Percentiles rank a stretch among this genome's conserved stretches.
phyloP scores from a whole-genome alignment of 176 grass and related monocot genomes.

The Rhynchospora pubera region DNA sequence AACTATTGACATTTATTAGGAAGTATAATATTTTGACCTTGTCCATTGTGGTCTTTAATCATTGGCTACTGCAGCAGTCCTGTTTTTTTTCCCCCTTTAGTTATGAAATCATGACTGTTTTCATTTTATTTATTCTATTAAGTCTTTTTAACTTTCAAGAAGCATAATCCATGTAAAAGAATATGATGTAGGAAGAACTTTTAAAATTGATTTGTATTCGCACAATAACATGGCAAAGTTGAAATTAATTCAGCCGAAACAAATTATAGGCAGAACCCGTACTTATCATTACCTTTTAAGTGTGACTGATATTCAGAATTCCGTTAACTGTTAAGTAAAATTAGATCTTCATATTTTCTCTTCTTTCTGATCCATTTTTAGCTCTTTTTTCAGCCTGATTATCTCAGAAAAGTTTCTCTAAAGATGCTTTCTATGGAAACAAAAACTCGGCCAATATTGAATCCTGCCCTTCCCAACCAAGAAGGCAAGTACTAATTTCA shows the following conservation, averaged over 20 bases:
- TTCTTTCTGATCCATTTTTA: not conserved
- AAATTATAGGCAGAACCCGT: not conserved
- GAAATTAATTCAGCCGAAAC: not conserved
- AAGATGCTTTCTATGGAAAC: conserved; percentile 69
- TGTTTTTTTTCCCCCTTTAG: not conserved
- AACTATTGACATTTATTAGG: not conserved
- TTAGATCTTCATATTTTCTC: not conserved
- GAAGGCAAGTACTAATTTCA: conserved; percentile 4
- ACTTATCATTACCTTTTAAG: not conserved
- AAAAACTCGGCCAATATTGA: not conserved
- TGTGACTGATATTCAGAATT: not conserved
- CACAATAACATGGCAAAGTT: not conserved
- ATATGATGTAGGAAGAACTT: not conserved
- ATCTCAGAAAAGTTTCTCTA: conserved; percentile 80
- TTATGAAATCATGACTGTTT: not conserved
- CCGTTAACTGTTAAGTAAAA: no score
- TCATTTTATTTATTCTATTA: not conserved
- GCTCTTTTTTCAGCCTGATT: conserved; percentile 52
- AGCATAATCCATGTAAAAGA: not conserved
- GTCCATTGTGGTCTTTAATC: not conserved
- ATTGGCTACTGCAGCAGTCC: not conserved
- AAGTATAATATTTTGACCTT: not conserved
- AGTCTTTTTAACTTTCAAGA: not conserved
- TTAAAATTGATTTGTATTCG: not conserved
- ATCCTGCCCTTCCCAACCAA: not conserved